Conservation (phyloP, 345 rosid genomes). For the Pugionium dolabratum region DNA sequence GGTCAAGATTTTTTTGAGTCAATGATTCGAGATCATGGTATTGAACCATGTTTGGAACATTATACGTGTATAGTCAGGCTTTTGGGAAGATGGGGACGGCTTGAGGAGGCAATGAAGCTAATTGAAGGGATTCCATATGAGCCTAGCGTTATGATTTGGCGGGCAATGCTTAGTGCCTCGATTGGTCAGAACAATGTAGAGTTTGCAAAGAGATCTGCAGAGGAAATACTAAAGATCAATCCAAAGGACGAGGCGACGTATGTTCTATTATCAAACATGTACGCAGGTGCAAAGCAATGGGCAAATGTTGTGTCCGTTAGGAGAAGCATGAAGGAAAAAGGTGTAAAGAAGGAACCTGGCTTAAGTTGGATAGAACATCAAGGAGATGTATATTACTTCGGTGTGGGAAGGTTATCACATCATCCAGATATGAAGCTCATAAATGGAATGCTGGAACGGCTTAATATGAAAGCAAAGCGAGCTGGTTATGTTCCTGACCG, state of each 20-base stretch:
- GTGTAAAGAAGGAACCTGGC: slow-evolving; percentile 83
- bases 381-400: slow-evolving; percentile 65
- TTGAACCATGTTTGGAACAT: slow-evolving; percentile 79
- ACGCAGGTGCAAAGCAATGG: slow-evolving; percentile 75
- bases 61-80: slow-evolving; percentile 85
- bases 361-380: slow-evolving; percentile 86
- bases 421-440: slow-evolving; percentile 74
- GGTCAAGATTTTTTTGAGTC: slow-evolving; percentile 73
- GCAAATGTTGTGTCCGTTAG: slow-evolving; percentile 61
- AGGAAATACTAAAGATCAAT: slow-evolving; percentile 59
- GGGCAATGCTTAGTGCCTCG: slow-evolving; percentile 85
- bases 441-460: slow-evolving; percentile 81
- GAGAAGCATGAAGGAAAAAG: slow-evolving; percentile 63
- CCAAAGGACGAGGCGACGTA: slow-evolving; percentile 75
- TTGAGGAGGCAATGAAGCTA: slow-evolving; percentile 64
- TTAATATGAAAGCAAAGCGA: slow-evolving; percentile 63
- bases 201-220: slow-evolving; percentile 62
- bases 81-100: slow-evolving; percentile 73
- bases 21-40: slow-evolving; percentile 61
- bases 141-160: slow-evolving; percentile 80
- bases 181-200: slow-evolving; percentile 65
- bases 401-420: slow-evolving; percentile 54
- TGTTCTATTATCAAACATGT: slow-evolving; percentile 74
- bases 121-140: slow-evolving; percentile 63
- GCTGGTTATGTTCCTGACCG: slow-evolving; percentile 65